Base-by-base conservation (phyloP, 2,329 filamentous ascomycete genomes). In the Tolypocladium nubicola region DNA sequence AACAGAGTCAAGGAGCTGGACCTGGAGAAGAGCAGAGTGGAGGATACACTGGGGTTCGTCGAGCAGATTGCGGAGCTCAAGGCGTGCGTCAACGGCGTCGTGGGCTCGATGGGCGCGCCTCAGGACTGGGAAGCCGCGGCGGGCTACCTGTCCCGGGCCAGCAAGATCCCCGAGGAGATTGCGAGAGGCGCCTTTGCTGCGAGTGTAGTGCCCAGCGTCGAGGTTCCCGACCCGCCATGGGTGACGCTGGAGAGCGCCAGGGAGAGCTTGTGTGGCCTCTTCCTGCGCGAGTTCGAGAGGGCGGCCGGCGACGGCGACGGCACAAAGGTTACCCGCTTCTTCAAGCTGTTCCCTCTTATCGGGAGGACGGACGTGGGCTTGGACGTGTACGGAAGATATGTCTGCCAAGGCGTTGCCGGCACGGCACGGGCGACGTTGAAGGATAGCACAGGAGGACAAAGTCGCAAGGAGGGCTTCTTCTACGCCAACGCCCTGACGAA, bases 101-200 rank as follows among this genome's bases (percentile, higher is more conserved):
- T 93, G 33, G 94, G 92, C 21, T 95, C 89, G 59, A 99, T 99
- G 94, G 94, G 93, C 39, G 93, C 92, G 5, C 90, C 94, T 47
- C 94, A 99, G 72, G 94, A 99, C 75, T 99, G 94, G 94, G 94
- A 99, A 73, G 94, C 90, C 3, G 94, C 94, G 4, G 94, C 94
- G 2, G 88, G 83, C 52, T 97, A 97, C 71, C 81, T 99, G 58
- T 84, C 88, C 61, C 84, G 93, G 50, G 92, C 94, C 8, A 85
- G 85, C 59, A 85, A 88, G 63, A 85, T 99, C 14, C 92, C 93
- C 0, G 80, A 85, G 54, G 79, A 87, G 1, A 93, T 99, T 54
- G 80, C 92, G 54, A 82, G 88, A 63, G 90, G 94, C 33, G 82
- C 85, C 19, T 99, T 99, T 69, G 93, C 94, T 0, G 88, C 92